Evolutionary conservation across 2,329 filamentous ascomycete genomes (phyloP), one percentile per base, ranked within the genome.

Genomic region (Colletotrichum incanum): DNA sequence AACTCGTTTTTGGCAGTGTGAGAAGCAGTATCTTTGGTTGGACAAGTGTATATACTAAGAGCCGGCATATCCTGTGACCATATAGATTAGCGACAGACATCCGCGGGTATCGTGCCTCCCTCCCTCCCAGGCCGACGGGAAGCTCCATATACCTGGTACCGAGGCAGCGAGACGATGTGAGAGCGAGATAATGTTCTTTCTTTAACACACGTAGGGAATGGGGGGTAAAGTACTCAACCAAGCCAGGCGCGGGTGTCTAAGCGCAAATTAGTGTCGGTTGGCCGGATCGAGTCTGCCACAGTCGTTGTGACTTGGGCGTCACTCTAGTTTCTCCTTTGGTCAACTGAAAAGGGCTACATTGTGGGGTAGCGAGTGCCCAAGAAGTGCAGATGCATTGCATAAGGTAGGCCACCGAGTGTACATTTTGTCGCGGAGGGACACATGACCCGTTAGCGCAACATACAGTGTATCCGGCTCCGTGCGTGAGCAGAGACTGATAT

Each of bases 391-490:
- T 69, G 60, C 56, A 54, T 67, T 43, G 56, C 65, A 55, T 56
- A 23, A 71, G 47, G 45, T 50, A 50, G 8, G 26, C 43, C 34
- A 18, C 34, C 43, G 16, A 68, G 18, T 28, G 39, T 20, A 34
- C 56, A 61, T 23, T 20, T 52, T 28, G 14, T 66, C 55, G 23
- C 28, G 11, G 23, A 20, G 39, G 43, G 59, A 28, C 65, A 68
- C 65, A 68, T 63, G 69, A 71, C 58, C 55, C 31, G 23, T 45
- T 34, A 43, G 43, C 43, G 28, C 65, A 61, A 16, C 34, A 49
- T 14, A n/a, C 41, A 31, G 28, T 39, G 16, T 45, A 37, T 26
- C 49, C 37, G 26, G 9, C 20, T 18, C 31, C 39, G 37, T 70
- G 58, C 28, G 58, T 66, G 37, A 60, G 62, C 47, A 59, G 14